Conservation (phyloP, 495 filamentous ascomycete species). For the Penicillium turbatum region DNA sequence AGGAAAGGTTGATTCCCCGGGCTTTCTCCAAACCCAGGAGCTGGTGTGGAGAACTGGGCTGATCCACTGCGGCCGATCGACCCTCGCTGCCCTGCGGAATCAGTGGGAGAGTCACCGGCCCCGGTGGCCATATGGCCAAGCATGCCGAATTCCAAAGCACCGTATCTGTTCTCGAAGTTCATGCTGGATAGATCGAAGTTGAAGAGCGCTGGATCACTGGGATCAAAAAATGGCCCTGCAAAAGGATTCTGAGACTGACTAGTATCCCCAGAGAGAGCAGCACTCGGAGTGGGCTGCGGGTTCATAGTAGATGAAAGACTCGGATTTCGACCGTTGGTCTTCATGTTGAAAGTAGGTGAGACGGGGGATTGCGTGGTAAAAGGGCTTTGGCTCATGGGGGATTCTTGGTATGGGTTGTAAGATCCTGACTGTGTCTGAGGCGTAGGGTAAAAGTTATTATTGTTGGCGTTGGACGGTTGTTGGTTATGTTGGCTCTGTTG, state of each 20-base stretch:
- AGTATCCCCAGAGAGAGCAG: slow-evolving; percentile 31
- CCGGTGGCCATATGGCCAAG: slow-evolving; percentile 90
- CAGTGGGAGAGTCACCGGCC: slow-evolving; percentile 71
- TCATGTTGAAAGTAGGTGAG: slow-evolving; percentile 59
- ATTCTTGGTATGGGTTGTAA: slow-evolving; percentile 42
- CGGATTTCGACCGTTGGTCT: slow-evolving; percentile 38
- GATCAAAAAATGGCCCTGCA: slow-evolving; percentile 67
- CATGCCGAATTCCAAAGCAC: slow-evolving; percentile 89
- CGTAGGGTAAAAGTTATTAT: slow-evolving; percentile 31
- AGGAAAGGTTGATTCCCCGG: slow-evolving; percentile 45
- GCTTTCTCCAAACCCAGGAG: slow-evolving; percentile 41
- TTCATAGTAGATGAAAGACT: slow-evolving; percentile 33
- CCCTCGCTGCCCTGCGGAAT: slow-evolving; percentile 49
- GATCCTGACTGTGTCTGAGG: slow-evolving; percentile 33
- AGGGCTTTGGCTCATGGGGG: slow-evolving; percentile 40
- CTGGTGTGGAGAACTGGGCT: slow-evolving; percentile 43
- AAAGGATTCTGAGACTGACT: slow-evolving; percentile 46
- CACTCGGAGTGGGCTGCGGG: slow-evolving; percentile 33
- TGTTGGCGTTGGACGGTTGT: slow-evolving; percentile 24
- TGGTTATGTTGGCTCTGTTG: slow-evolving; percentile 9
- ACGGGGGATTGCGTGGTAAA: slow-evolving; percentile 68
- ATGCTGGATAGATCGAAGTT: slow-evolving; percentile 91
- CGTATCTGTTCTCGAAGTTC: slow-evolving; percentile 95
- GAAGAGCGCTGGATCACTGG: slow-evolving; percentile 83
- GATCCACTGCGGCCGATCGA: slow-evolving; percentile 48